Percentiles rank a stretch among this genome's conserved stretches.
These are phyloP conservation scores for Taxillus chinensis DNA, from an alignment of 164 flowering plant species.

Conservation along the genomic window DNA sequence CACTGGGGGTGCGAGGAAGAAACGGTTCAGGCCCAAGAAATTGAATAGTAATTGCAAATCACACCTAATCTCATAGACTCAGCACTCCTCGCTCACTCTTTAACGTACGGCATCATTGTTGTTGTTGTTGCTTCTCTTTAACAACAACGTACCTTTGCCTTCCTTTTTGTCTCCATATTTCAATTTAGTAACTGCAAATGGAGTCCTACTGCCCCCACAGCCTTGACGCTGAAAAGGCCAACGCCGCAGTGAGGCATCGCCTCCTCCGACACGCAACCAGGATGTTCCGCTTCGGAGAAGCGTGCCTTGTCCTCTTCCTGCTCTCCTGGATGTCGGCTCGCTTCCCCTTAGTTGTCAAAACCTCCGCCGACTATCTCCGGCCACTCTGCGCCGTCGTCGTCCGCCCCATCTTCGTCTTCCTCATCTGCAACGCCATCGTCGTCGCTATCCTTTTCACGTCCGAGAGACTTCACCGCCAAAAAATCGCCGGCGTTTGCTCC, in stretches of 20 bases:
- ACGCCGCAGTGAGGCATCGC: conserved; percentile 25
- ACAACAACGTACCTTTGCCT: no score
- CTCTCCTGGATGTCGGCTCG: conserved; percentile 34
- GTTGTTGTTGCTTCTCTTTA: no score
- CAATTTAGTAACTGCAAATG: conserved; percentile 7
- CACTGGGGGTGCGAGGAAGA: no score
- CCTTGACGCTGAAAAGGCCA: conserved; percentile 39
- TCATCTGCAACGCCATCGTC: conserved; percentile 37
- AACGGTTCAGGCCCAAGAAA: no score
- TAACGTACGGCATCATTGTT: no score
- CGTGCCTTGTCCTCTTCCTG: conserved; percentile 25
- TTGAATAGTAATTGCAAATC: no score
- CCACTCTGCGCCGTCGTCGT: conserved; percentile 22
- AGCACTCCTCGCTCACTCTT: no score
- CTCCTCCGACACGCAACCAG: conserved; percentile 24
- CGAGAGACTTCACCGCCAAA: conserved; percentile 13
- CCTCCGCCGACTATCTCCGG: conserved; percentile 30
- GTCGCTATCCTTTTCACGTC: conserved; percentile 29
- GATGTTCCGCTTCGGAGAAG: conserved; percentile 44
- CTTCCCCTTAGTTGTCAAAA: conserved; percentile 29
- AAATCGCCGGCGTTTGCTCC: conserved; percentile 1
- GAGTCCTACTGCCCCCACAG: conserved; percentile 23
- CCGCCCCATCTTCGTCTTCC: conserved; percentile 38
- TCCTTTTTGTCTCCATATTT: no score
- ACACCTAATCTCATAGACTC: no score